These are phyloP conservation scores for Coffea canephora DNA, from an alignment of 257 asterid species.

Conservation along the genomic window DNA sequence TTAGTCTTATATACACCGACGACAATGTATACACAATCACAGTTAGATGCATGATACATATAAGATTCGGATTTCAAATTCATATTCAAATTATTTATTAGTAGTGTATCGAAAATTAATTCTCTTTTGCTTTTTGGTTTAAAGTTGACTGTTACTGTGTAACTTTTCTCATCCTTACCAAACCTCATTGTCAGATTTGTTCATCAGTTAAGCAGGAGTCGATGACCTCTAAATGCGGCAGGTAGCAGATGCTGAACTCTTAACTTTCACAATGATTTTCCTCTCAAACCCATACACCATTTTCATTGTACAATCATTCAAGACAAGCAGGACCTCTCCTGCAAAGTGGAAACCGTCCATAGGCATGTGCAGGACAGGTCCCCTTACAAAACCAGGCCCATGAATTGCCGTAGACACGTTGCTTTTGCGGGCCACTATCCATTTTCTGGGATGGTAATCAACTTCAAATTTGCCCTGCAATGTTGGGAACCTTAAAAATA, in stretches of 20 bases:
- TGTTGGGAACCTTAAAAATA: background rate
- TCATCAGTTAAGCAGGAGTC: background rate
- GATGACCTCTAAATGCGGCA: background rate
- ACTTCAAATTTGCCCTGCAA: background rate
- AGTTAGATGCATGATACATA: too few species aligned
- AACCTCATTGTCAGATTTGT: background rate
- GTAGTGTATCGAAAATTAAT: too few species aligned
- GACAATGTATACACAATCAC: too few species aligned
- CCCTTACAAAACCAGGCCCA: constrained; percentile 11
- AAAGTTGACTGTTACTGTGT: background rate
- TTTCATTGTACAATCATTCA: background rate
- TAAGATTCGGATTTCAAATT: too few species aligned
- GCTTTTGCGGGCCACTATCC: background rate
- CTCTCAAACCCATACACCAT: background rate
- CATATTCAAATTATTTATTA: too few species aligned
- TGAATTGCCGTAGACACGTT: background rate
- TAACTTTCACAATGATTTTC: background rate
- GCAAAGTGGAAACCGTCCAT: background rate
- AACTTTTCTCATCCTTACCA: background rate
- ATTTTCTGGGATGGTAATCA: background rate
- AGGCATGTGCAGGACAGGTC: background rate
- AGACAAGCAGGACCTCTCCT: background rate
- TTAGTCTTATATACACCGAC: too few species aligned
- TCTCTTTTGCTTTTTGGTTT: too few species aligned
- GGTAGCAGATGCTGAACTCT: background rate